Percentiles rank a stretch among this genome's conserved stretches.
phyloP scores from a whole-genome alignment of 331 rosid species.

The Arachis monticola region DNA sequence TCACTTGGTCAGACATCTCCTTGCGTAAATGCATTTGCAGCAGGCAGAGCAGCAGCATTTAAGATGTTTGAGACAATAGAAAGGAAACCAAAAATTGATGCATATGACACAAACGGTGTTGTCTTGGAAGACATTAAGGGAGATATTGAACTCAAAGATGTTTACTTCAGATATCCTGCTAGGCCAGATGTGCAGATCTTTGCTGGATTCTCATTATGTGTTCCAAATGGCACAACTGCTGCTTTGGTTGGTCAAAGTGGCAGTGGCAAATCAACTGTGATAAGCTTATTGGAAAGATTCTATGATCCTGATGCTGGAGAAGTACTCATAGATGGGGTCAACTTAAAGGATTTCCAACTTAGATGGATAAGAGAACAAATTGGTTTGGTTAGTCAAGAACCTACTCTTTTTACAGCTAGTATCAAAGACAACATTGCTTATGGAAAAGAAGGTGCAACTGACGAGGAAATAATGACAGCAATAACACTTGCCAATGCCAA shows the following conservation, averaged over 20 bases:
- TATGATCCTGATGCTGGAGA: constrained; percentile 90
- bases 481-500: constrained; percentile 61
- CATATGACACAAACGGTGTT: constrained; percentile 67
- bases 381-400: constrained; percentile 92
- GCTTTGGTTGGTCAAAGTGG: constrained; percentile 98
- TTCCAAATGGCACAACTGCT: constrained; percentile 69
- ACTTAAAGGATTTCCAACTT: constrained; percentile 65
- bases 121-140: constrained; percentile 69
- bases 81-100: constrained; percentile 69
- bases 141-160: constrained; percentile 77
- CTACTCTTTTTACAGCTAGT: constrained; percentile 65
- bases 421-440: constrained; percentile 77
- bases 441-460: constrained; percentile 75
- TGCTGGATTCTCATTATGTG: constrained; percentile 72
- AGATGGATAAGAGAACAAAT: constrained; percentile 82
- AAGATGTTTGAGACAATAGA: constrained; percentile 88
- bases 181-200: constrained; percentile 81
- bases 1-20: constrained; percentile 83
- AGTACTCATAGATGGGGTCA: constrained; percentile 78
- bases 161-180: constrained; percentile 80
- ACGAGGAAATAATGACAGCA: constrained; percentile 62
- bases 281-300: constrained; percentile 81
- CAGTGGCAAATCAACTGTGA: constrained; percentile 90
- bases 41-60: constrained; percentile 90
- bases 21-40: constrained; percentile 73